A percentile compares a stretch with the other conserved stretches of the same genome.
Conservation (phyloP, 306 rosid species). For the Cucurbita pepo region DNA sequence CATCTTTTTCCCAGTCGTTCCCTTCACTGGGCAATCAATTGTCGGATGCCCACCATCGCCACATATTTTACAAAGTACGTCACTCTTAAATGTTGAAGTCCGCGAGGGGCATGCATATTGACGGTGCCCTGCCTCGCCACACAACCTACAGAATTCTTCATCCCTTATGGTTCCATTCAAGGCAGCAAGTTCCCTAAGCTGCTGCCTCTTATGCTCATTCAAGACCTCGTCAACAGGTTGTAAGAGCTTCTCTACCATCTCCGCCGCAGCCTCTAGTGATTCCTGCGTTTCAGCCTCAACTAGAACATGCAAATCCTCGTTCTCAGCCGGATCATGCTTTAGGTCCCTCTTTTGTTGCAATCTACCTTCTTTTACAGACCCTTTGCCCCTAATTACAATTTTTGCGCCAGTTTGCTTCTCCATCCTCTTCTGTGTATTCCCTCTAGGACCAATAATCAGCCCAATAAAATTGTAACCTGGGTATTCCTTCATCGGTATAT, state of each 20-base stretch:
- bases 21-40: slow-evolving; percentile 95
- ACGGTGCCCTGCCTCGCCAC: slow-evolving; percentile 96
- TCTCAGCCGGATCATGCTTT: slow-evolving; percentile 84
- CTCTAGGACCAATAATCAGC: slow-evolving; percentile 90
- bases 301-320: slow-evolving; percentile 89
- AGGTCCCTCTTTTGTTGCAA: slow-evolving; percentile 90
- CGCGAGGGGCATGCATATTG: slow-evolving; percentile 91
- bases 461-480: slow-evolving; percentile 96
- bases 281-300: slow-evolving; percentile 93
- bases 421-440: slow-evolving; percentile 96
- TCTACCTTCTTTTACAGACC: slow-evolving; percentile 91
- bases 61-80: slow-evolving; percentile 82
- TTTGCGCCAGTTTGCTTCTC: slow-evolving; percentile 96
- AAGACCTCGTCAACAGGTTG: slow-evolving; percentile 97
- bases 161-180: slow-evolving; percentile 95
- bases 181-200: slow-evolving; percentile 90
- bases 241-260: slow-evolving; percentile 96
- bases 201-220: slow-evolving; percentile 97
- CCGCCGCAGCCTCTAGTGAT: slow-evolving; percentile 89
- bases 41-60: slow-evolving; percentile 99
- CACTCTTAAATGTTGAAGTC: slow-evolving; percentile 76
- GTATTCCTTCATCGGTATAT: slow-evolving; percentile 90
- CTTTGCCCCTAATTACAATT: slow-evolving; percentile 90
- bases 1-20: slow-evolving; percentile 48
- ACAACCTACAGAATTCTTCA: slow-evolving; percentile 82